phyloP scores from a whole-genome alignment of 169 alveolate species.

The Plasmodium gaboni region DNA sequence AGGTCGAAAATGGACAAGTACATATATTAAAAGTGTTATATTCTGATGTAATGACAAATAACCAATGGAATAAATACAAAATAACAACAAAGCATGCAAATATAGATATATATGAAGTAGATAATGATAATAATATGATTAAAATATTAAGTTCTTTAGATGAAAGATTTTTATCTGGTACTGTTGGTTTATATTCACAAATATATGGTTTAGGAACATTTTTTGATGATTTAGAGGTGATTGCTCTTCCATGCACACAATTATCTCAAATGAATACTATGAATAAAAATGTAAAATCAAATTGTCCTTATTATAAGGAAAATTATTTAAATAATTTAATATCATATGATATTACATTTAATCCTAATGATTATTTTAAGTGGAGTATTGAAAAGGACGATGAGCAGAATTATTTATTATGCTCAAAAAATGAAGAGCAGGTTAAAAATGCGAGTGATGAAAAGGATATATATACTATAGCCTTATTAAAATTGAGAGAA shows the following conservation, averaged over 20 bases:
- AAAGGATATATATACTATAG: constrained; percentile 14
- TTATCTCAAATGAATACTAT: constrained; percentile 38
- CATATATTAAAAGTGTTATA: constrained; percentile 82
- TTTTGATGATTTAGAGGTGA: constrained; percentile 87
- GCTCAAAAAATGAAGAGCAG: constrained; percentile 24
- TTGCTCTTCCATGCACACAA: constrained; percentile 82
- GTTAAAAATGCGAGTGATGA: background rate
- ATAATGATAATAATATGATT: constrained; percentile 16
- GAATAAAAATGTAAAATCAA: constrained; percentile 51
- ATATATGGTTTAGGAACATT: constrained; percentile 89
- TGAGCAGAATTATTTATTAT: constrained; percentile 37
- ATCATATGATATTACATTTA: constrained; percentile 43
- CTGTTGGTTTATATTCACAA: constrained; percentile 90
- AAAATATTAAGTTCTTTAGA: constrained; percentile 84
- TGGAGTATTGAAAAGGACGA: constrained; percentile 50
- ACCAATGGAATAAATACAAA: constrained; percentile 83
- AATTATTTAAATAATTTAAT: constrained; percentile 43
- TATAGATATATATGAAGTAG: constrained; percentile 80
- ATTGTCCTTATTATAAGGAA: constrained; percentile 83
- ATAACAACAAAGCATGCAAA: constrained; percentile 79
- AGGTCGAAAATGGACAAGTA: constrained; percentile 88
- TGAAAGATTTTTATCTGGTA: constrained; percentile 89
- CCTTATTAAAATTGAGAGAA: constrained; percentile 47
- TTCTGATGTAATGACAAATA: constrained; percentile 86
- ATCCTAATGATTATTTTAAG: constrained; percentile 14